These are phyloP conservation scores for Phaeoacremonium minimum DNA, from an alignment of 2,329 filamentous ascomycete genomes.

Conservation along the genomic window DNA sequence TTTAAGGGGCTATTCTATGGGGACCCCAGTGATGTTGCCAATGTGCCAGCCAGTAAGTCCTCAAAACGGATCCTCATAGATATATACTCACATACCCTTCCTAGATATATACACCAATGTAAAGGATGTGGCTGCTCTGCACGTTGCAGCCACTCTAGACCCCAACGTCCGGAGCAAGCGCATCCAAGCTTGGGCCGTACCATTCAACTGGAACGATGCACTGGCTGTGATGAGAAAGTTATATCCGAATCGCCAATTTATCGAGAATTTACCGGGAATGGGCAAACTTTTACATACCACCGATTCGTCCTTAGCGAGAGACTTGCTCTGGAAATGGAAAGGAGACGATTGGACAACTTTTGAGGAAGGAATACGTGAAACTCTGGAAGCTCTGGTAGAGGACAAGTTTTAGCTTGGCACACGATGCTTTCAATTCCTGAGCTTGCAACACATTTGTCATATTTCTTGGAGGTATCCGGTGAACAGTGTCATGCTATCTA, in stretches of 20 bases:
- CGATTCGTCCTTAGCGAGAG: conserved; percentile 11
- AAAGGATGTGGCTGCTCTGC: conserved; percentile 19
- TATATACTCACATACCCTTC: neutral
- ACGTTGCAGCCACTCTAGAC: conserved; percentile 20
- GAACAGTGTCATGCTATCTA: too few relatives aligned
- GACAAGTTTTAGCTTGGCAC: too few relatives aligned
- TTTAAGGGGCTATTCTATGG: neutral
- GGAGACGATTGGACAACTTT: conserved; percentile 11
- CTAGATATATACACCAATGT: conserved; percentile 14
- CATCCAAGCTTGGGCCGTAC: conserved; percentile 18
- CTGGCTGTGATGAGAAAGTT: conserved; percentile 16
- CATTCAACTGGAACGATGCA: conserved; percentile 17
- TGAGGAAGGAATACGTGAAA: conserved; percentile 6
- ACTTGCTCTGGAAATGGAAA: conserved; percentile 12
- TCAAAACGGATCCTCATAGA: neutral
- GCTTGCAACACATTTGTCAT: too few relatives aligned
- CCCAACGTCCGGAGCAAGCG: conserved; percentile 17
- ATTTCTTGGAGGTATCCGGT: too few relatives aligned
- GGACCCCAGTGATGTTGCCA: neutral
- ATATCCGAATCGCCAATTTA: conserved; percentile 15
- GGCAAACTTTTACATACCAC: conserved; percentile 10
- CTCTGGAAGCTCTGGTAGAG: neutral
- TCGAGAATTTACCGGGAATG: conserved; percentile 18
- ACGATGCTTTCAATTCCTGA: too few relatives aligned
- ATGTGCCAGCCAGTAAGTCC: neutral